Evolutionary conservation across 2,329 filamentous ascomycete species (phyloP).

Genomic region (Colletotrichum sp.): DNA sequence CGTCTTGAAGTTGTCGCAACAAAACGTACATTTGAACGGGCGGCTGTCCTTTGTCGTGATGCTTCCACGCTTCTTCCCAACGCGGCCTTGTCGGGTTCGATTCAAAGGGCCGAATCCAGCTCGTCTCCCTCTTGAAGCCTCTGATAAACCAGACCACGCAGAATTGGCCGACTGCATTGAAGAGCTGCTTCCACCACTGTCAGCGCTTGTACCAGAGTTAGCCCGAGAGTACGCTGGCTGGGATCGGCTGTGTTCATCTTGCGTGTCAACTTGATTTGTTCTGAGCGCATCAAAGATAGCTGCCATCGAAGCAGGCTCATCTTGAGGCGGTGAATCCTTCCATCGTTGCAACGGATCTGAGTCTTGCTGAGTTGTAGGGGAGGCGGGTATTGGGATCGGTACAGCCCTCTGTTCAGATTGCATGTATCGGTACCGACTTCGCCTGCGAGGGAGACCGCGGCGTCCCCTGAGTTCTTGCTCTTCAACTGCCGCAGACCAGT

Average conservation of each 20-base stretch:
- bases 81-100: not conserved
- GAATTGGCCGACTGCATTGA: not conserved
- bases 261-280: not conserved
- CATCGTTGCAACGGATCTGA: conserved; percentile 35
- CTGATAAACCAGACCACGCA: not conserved
- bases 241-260: not conserved
- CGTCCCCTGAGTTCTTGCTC: not conserved
- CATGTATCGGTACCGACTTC: not conserved
- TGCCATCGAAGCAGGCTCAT: conserved; percentile 32
- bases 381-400: not conserved
- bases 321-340: conserved; percentile 34
- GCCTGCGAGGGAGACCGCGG: not conserved
- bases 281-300: conserved; percentile 32
- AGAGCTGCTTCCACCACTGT: conserved; percentile 3
- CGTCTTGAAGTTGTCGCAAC: conserved; percentile 47
- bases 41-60: not conserved
- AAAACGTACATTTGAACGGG: conserved; percentile 49
- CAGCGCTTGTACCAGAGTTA: not conserved
- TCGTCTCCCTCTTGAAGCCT: not conserved
- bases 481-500: not conserved
- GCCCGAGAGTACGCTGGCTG: not conserved
- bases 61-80: not conserved
- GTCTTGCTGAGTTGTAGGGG: not conserved
- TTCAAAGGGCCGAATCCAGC: not conserved
- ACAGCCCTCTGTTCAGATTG: not conserved